A percentile compares a stretch with the other conserved stretches of the same genome.
Evolutionary conservation across 2,329 filamentous ascomycete genomes (phyloP).

Genomic region (Monosporascus sp.): DNA sequence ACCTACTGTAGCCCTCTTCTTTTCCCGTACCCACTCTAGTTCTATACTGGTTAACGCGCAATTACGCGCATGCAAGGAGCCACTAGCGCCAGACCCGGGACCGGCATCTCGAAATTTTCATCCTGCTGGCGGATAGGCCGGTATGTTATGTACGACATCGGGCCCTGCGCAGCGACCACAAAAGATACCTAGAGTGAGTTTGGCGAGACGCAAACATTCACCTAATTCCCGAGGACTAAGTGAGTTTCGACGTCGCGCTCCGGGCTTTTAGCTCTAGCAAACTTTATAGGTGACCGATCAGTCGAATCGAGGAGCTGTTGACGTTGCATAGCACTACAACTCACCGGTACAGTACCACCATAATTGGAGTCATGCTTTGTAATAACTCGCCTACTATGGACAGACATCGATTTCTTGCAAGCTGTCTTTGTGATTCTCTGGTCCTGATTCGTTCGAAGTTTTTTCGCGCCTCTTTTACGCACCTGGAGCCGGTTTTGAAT

Average conservation of each 20-base stretch:
- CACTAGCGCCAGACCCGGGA: conserved; percentile 6
- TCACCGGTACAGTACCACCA: not conserved
- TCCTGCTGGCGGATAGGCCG: not conserved
- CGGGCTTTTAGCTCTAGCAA: not conserved
- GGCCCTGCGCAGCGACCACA: not conserved
- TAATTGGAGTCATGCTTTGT: not conserved
- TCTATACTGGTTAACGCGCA: conserved; percentile 5
- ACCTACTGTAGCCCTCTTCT: conserved; percentile 10
- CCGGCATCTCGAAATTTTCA: conserved; percentile 4
- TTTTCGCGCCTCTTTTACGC: not conserved
- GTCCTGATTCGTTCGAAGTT: not conserved
- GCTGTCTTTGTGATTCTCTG: not conserved
- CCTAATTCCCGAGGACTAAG: not conserved
- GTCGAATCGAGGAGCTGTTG: not conserved
- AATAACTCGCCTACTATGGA: not conserved
- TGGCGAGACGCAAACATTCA: not conserved
- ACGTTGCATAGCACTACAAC: not conserved
- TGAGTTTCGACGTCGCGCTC: not conserved
- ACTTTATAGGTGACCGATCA: not conserved
- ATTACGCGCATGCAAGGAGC: conserved; percentile 20
- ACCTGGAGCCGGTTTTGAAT: not conserved
- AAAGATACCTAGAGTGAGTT: not conserved
- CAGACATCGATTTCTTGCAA: not conserved
- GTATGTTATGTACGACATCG: not conserved
- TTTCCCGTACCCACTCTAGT: conserved; percentile 1